Percentiles rank a stretch among this genome's conserved stretches.
These are phyloP conservation scores for Ulota crispa DNA, from an alignment of 225 moss, liverwort and hornwort species.

Conservation along the genomic window DNA sequence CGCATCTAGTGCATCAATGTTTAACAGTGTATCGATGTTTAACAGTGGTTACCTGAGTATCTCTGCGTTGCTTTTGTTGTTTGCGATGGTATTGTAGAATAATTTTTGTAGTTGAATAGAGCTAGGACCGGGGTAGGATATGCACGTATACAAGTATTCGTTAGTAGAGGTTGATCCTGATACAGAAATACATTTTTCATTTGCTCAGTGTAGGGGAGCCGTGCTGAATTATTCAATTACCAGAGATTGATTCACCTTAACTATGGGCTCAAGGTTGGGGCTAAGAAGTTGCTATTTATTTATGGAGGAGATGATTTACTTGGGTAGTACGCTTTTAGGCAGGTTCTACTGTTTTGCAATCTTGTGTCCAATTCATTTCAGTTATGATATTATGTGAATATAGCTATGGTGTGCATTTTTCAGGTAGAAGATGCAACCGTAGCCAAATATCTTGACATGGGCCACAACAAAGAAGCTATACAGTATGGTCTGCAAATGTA, in stretches of 20 bases:
- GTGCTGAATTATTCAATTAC: too few relatives aligned
- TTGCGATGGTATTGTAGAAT: background rate
- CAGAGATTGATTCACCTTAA: too few relatives aligned
- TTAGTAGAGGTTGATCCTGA: too few relatives aligned
- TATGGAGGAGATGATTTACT: too few relatives aligned
- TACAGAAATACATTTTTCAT: too few relatives aligned
- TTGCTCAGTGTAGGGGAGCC: too few relatives aligned
- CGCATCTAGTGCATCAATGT: background rate
- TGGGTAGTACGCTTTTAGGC: too few relatives aligned
- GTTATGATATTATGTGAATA: background rate
- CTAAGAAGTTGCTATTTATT: too few relatives aligned
- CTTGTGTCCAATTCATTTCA: slow-evolving; percentile 1
- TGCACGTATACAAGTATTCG: too few relatives aligned
- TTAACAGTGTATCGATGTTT: background rate
- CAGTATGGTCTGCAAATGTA: slow-evolving; percentile 71
- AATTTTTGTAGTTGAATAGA: too few relatives aligned
- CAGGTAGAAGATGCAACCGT: slow-evolving; percentile 74
- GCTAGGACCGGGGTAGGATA: too few relatives aligned
- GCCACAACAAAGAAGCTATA: slow-evolving; percentile 75
- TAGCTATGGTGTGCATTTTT: slow-evolving; percentile 19
- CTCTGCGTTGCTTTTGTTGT: background rate
- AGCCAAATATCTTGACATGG: slow-evolving; percentile 86
- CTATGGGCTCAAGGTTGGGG: too few relatives aligned
- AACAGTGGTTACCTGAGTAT: background rate
- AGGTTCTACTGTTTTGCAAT: background rate